Base-by-base conservation (phyloP, 192 early-diverging fungal genomes). In the Backusella circina region DNA sequence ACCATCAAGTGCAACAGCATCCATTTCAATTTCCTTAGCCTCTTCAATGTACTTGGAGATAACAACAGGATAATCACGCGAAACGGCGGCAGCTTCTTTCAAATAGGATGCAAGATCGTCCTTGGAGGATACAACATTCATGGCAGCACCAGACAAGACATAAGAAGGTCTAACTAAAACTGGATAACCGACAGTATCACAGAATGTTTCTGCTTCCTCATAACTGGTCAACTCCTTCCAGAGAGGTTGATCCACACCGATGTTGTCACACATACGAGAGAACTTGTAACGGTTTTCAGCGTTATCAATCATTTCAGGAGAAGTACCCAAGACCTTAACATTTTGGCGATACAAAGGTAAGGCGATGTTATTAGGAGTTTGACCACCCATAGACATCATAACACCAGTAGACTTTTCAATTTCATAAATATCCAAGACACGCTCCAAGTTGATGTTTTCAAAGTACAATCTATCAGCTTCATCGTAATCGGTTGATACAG, bases 271-370 rank as follows among this genome's bases (percentile, higher is more conserved):
- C 90, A 97, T 95, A 79, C 95, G 92, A 50, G 95, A 96, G 89
- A 99, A 99, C 87, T 97, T 97, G 92, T 97, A 96, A 50, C 97
- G 88, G 87, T 99, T 94, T 83, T 99, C 97, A 35, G 97, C 97
- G 35, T 85, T 93, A 81, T 99, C 97, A 82, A 99, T 97, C 89
- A 93, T 96, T 82, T 97, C 95, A 69, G 97, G 97, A 44, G 91
- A 93, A 28, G 97, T 99, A 57, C 97, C 97, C 13, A 99, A 85
- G 61, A 99, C 93, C 80, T 93, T 93, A 73, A 97, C 96, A 79
- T 95, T 93, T 84, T 95, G 92, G 74, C 96, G 89, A 71, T 96
- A 89, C 76, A 99, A 85, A 4, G 91, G 91, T 65, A 99, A 84
- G 12, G 97, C 96, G 83, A 99, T 98, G 88, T 99, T 99, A 85